Evolutionary conservation across 306 rosid species (phyloP), one percentile per base, ranked within the genome.

Genomic region (Cicer arietinum): DNA sequence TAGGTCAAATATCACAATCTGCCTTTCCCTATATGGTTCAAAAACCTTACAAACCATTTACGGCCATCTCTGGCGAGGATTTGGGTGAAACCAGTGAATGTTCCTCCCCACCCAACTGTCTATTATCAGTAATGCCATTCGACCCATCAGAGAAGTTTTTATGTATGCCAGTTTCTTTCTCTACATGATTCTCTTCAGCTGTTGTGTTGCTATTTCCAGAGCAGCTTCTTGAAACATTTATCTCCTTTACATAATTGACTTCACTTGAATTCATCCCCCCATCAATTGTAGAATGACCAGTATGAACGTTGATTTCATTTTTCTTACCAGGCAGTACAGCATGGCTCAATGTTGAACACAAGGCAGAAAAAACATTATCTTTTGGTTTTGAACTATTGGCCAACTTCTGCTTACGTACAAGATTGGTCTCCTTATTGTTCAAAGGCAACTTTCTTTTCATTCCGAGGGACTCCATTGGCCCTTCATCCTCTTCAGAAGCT

Each of bases 41-140:
- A 18, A 75, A 22, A 74, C 77, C 77, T 81, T 51, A 91, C 2
- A 92, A 91, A 65, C 98, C 97, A 67, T 85, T 91, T 57, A 89
- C 94, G 64, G 92, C 82, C 98, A 91, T 94, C 78, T 91, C 97
- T 7, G 96, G 91, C 0, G 98, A 91, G 71, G 98, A 90, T 77
- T 91, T 87, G 7, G 93, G 91, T 3, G 98, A 91, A 69, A 89
- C 81, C 85, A 90, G 74, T 17, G 90, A 73, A 78, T 89, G 81
- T 17, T 88, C 97, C 82, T 90, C 97, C 7, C 86, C 84, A 51
- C 81, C 85, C 88, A 84, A 83, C 79, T 86, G 92, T 68, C 90
- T 77, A 59, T 80, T 88, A 54, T 89, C 96, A 10, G 85, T 66
- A 50, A 73, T 18, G 51, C 60, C 80, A 52, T 80, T 83, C 76